A percentile compares a stretch with the other conserved stretches of the same genome.
These are phyloP conservation scores for Phytophthora sojae DNA, from an alignment of 352 stramenopile genomes.

Conservation along the genomic window DNA sequence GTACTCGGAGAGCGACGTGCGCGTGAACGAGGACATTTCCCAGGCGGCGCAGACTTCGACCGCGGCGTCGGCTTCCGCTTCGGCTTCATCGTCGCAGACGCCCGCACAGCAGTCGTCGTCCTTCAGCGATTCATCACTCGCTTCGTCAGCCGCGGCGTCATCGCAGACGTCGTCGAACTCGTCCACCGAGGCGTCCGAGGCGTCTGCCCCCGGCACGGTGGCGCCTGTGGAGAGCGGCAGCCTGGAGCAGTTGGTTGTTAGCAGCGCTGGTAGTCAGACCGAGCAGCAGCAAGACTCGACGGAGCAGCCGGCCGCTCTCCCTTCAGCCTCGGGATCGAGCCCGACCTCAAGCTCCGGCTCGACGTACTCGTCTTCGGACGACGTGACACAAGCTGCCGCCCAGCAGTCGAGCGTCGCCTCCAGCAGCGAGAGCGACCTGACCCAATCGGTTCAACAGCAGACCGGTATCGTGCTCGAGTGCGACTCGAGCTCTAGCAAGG, in stretches of 20 bases:
- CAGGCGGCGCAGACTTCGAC: constrained; percentile 10
- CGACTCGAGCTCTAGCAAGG: constrained; percentile 11
- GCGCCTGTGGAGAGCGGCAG: constrained; percentile 21
- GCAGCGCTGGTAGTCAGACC: constrained; percentile 15
- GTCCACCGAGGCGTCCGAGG: constrained; percentile 23
- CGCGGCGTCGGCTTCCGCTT: too few relatives aligned
- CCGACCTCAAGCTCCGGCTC: constrained; percentile 12
- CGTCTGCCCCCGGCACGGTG: constrained; percentile 22
- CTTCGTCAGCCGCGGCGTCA: constrained; percentile 9
- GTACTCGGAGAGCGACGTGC: constrained; percentile 4
- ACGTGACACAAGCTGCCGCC: constrained; percentile 17
- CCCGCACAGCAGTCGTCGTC: constrained; percentile 16
- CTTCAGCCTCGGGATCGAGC: constrained; percentile 8
- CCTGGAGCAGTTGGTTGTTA: constrained; percentile 24
- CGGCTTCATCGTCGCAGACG: constrained; percentile 10
- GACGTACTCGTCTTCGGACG: constrained; percentile 4
- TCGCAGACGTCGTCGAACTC: constrained; percentile 18
- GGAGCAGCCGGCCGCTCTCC: constrained; percentile 2
- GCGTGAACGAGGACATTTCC: constrained; percentile 7
- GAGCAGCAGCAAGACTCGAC: constrained; percentile 20
- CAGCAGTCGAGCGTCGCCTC: constrained; percentile 31
- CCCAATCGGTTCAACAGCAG: neutral
- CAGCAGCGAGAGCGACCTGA: constrained; percentile 9
- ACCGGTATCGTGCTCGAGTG: constrained; percentile 12
- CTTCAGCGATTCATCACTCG: constrained; percentile 1